A percentile compares a stretch with the other conserved stretches of the same genome.
phyloP scores from a whole-genome alignment of 2,329 filamentous ascomycete genomes.

The Aspergillus sp. region DNA sequence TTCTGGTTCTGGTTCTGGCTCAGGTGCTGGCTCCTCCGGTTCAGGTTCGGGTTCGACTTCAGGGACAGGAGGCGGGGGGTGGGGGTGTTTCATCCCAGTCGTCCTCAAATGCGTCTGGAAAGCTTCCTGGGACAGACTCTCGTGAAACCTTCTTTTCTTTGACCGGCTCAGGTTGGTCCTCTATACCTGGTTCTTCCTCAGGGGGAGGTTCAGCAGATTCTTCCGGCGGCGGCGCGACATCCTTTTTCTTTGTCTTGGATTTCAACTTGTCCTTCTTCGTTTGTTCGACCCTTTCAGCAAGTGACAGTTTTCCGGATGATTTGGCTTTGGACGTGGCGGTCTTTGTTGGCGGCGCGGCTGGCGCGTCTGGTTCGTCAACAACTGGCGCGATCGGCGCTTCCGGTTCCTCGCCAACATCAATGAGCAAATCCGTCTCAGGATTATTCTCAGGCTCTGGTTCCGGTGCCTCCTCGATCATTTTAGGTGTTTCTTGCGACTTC shows the following conservation, averaged over 20 bases:
- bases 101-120: slow-evolving; percentile 50
- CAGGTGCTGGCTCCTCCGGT: slow-evolving; percentile 12
- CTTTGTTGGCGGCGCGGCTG: slow-evolving; percentile 39
- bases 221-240: slow-evolving; percentile 6
- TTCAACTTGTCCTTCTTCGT: slow-evolving; percentile 32
- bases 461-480: slow-evolving; percentile 9
- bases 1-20: slow-evolving; percentile 33
- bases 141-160: slow-evolving; percentile 32
- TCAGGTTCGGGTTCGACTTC: slow-evolving; percentile 14
- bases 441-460: slow-evolving; percentile 14
- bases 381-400: slow-evolving; percentile 31
- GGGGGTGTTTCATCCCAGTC: slow-evolving; percentile 28
- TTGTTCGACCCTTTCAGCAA: slow-evolving; percentile 51
- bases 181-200: slow-evolving; percentile 12
- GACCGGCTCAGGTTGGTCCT: slow-evolving; percentile 15
- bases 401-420: slow-evolving; percentile 32
- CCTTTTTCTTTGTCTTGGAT: slow-evolving; percentile 14
- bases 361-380: slow-evolving; percentile 33
- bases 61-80: slow-evolving; percentile 16
- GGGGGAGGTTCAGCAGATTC: slow-evolving; percentile 12
- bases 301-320: slow-evolving; percentile 37
- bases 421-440: slow-evolving; percentile 24
- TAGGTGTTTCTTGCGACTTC: slow-evolving; percentile 35
- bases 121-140: slow-evolving; percentile 52
- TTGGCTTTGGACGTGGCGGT: slow-evolving; percentile 35